A percentile compares a stretch with the other conserved stretches of the same genome.
Conservation (phyloP, 148 eudicot species). For the Fagopyrum homotropicum region DNA sequence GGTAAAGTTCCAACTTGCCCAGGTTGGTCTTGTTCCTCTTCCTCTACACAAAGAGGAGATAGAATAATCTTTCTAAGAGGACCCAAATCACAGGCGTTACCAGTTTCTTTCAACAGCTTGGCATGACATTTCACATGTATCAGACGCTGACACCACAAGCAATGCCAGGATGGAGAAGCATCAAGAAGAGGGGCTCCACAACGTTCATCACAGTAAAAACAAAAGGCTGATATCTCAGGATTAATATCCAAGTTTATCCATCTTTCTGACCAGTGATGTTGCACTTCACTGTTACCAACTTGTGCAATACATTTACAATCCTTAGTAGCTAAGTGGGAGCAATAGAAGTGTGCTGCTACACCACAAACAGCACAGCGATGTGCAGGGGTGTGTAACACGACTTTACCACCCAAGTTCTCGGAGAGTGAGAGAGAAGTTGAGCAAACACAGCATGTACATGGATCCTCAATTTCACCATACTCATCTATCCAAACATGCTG, state of each 20-base stretch:
- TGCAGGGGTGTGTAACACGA: slow-evolving; percentile 41
- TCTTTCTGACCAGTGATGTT: slow-evolving; percentile 89
- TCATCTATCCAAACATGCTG: slow-evolving; percentile 80
- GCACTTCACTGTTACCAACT: slow-evolving; percentile 56
- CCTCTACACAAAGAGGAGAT: slow-evolving; percentile 72
- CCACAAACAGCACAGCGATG: slow-evolving; percentile 78
- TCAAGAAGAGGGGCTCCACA: slow-evolving; percentile 75
- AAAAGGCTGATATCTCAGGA: slow-evolving; percentile 66
- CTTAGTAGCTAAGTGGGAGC: slow-evolving; percentile 59
- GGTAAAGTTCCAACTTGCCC: slow-evolving; percentile 27
- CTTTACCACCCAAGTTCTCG: slow-evolving; percentile 46
- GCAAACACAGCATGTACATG: slow-evolving; percentile 74
- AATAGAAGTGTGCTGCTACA: slow-evolving; percentile 64
- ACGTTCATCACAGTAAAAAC: slow-evolving; percentile 77
- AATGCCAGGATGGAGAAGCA: slow-evolving; percentile 80
- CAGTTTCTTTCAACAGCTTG: slow-evolving; percentile 65
- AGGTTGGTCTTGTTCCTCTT: slow-evolving; percentile 37
- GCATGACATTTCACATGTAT: slow-evolving; percentile 76
- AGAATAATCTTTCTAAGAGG: slow-evolving; percentile 57
- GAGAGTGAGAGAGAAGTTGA: slow-evolving; percentile 42
- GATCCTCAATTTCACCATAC: slow-evolving; percentile 50
- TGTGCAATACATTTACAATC: slow-evolving; percentile 79
- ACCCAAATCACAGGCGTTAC: slow-evolving; percentile 74
- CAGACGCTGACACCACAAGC: slow-evolving; percentile 84
- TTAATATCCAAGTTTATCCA: slow-evolving; percentile 73